Evolutionary conservation across 2,329 filamentous ascomycete species (phyloP).

Genomic region (Stemphylium beticola): DNA sequence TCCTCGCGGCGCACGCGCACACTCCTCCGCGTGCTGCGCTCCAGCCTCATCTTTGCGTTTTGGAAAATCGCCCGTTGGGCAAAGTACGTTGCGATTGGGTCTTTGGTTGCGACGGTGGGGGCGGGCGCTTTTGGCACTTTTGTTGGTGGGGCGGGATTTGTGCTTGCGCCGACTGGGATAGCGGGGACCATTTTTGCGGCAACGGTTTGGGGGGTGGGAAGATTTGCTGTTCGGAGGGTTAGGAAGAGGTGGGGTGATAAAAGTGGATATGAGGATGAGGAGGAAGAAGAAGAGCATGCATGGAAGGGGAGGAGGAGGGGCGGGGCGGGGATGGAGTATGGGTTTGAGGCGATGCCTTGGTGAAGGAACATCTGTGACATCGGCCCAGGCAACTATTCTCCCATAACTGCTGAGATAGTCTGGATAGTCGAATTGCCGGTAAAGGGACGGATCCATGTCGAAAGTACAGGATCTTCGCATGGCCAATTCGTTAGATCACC

Average conservation of each 20-base stretch:
- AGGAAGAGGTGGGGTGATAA: slow-evolving; percentile 34
- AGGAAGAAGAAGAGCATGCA: no score
- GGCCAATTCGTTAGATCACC: no score
- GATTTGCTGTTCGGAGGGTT: slow-evolving; percentile 45
- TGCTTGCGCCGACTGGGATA: slow-evolving; percentile 52
- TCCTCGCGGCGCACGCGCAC: slow-evolving; percentile 48
- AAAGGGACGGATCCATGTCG: no score
- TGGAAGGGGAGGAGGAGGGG: slow-evolving; percentile 5
- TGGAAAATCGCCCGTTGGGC: slow-evolving; percentile 53
- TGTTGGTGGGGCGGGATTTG: slow-evolving; percentile 49
- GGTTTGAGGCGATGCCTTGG: slow-evolving; percentile 18
- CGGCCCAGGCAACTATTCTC: background rate
- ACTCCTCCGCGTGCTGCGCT: slow-evolving; percentile 48
- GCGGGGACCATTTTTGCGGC: slow-evolving; percentile 46
- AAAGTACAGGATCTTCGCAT: no score
- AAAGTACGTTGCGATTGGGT: slow-evolving; percentile 53
- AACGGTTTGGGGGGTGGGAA: slow-evolving; percentile 49
- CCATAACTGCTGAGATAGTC: no score
- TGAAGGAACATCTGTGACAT: slow-evolving; percentile 3
- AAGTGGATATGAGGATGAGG: slow-evolving; percentile 16
- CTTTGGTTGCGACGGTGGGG: slow-evolving; percentile 48
- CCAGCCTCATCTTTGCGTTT: slow-evolving; percentile 50
- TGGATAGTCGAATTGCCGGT: no score
- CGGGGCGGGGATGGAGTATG: no score
- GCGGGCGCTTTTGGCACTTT: slow-evolving; percentile 47